Conservation (phyloP, 1,139 yeast genomes). For the Groenewaldozyma sp. region DNA sequence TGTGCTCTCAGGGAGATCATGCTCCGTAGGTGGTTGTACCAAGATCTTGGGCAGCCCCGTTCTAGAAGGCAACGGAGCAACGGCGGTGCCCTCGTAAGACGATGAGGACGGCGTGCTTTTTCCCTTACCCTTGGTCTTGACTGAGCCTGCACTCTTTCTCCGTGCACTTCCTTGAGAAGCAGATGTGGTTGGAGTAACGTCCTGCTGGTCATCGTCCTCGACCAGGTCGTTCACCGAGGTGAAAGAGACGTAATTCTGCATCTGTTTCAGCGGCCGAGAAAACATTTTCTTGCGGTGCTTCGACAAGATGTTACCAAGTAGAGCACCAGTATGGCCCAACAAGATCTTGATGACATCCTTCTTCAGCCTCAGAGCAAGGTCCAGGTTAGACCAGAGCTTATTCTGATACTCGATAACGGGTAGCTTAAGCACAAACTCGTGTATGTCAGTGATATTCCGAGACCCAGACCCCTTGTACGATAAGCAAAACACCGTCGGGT, state of each 20-base stretch:
- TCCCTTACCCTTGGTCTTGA: background rate
- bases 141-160: too few relatives aligned
- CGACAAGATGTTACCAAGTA: slow-evolving; percentile 68
- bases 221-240: slow-evolving; percentile 26
- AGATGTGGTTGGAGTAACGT: background rate
- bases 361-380: slow-evolving; percentile 52
- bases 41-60: background rate
- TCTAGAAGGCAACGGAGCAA: background rate
- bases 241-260: slow-evolving; percentile 27
- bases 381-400: slow-evolving; percentile 74
- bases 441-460: slow-evolving; percentile 60
- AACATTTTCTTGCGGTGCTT: slow-evolving; percentile 25
- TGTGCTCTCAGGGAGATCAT: background rate
- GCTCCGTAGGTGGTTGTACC: background rate
- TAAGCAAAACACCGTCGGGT: slow-evolving; percentile 45
- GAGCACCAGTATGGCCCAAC: slow-evolving; percentile 66
- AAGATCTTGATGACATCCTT: slow-evolving; percentile 62
- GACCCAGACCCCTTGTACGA: slow-evolving; percentile 73
- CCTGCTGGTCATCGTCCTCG: background rate
- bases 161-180: too few relatives aligned
- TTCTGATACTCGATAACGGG: slow-evolving; percentile 59
- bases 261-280: slow-evolving; percentile 25
- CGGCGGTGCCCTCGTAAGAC: background rate
- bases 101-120: background rate
- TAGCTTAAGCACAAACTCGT: slow-evolving; percentile 51